Percentiles rank a stretch among this genome's conserved stretches.
These are phyloP conservation scores for Tardiomyces blankii DNA, from an alignment of 1,139 yeast species.

Conservation along the genomic window DNA sequence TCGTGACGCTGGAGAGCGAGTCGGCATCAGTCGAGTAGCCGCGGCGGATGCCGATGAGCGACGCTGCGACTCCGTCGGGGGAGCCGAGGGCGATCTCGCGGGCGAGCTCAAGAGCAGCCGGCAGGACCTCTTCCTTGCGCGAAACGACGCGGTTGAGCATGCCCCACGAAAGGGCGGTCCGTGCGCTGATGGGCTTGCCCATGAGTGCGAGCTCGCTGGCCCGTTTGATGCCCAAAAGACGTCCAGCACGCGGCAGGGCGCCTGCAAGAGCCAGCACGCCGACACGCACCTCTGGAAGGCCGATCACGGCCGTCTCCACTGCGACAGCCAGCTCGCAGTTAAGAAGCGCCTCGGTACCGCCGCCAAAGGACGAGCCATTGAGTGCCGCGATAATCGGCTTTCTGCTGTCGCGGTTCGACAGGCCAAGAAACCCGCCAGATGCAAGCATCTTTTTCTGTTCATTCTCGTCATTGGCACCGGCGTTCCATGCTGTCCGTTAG, in stretches of 20 bases:
- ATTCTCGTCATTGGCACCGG: neutral
- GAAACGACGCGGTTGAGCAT: constrained; percentile 19
- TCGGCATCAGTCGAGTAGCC: constrained; percentile 16
- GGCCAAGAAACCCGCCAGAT: constrained; percentile 19
- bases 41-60: constrained; percentile 17
- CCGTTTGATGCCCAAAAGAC: constrained; percentile 18
- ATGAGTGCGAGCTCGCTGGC: constrained; percentile 22
- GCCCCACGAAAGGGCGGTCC: constrained; percentile 21
- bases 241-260: constrained; percentile 22
- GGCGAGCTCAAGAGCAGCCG: constrained; percentile 19
- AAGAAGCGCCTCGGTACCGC: constrained; percentile 23
- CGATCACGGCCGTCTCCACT: constrained; percentile 15
- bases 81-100: constrained; percentile 16
- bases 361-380: constrained; percentile 23
- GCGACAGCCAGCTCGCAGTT: constrained; percentile 25
- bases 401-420: constrained; percentile 17
- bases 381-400: constrained; percentile 25
- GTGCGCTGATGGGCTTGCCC: constrained; percentile 21
- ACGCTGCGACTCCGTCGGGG: constrained; percentile 21
- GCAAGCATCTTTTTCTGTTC: constrained; percentile 1
- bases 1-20: constrained; percentile 13
- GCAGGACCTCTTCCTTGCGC: constrained; percentile 14
- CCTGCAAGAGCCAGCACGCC: constrained; percentile 25
- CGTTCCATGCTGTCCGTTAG: constrained; percentile 1
- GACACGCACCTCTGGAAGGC: constrained; percentile 23